Conservation (phyloP, 164 flowering plant species). For the Piper betle region DNA sequence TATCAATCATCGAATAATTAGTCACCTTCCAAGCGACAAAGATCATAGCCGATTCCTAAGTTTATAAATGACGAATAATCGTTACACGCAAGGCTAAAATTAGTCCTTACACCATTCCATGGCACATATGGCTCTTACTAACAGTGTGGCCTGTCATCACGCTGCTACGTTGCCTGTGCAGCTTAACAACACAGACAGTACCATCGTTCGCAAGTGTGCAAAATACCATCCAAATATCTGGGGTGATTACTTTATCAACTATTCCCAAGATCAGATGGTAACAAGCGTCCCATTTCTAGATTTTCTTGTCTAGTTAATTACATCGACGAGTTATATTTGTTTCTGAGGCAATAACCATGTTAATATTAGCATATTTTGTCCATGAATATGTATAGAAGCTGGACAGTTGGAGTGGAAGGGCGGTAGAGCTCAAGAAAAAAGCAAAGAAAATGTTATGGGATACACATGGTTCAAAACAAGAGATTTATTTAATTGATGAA, state of each 20-base stretch:
- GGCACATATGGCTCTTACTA: background rate
- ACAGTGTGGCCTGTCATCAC: background rate
- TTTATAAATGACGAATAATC: too few species aligned
- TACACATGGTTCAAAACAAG: background rate
- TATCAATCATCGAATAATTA: too few species aligned
- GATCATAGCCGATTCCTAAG: too few species aligned
- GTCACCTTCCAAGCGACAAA: too few species aligned
- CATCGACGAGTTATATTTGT: too few species aligned
- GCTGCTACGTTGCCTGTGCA: background rate
- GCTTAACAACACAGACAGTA: background rate
- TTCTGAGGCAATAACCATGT: too few species aligned
- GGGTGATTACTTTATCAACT: conserved; percentile 5
- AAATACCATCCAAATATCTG: conserved; percentile 1
- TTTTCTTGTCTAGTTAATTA: too few species aligned
- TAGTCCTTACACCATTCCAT: too few species aligned
- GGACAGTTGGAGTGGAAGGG: background rate
- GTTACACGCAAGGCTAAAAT: too few species aligned
- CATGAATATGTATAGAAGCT: background rate
- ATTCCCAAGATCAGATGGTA: background rate
- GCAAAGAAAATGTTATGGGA: conserved; percentile 1
- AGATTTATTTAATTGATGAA: conserved; percentile 3
- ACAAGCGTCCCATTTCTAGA: background rate
- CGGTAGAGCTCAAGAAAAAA: conserved; percentile 1
- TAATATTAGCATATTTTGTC: background rate
- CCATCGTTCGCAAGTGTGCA: conserved; percentile 1